Conservation (phyloP, 2,329 filamentous ascomycete species). For the Fusarium ambrosium region DNA sequence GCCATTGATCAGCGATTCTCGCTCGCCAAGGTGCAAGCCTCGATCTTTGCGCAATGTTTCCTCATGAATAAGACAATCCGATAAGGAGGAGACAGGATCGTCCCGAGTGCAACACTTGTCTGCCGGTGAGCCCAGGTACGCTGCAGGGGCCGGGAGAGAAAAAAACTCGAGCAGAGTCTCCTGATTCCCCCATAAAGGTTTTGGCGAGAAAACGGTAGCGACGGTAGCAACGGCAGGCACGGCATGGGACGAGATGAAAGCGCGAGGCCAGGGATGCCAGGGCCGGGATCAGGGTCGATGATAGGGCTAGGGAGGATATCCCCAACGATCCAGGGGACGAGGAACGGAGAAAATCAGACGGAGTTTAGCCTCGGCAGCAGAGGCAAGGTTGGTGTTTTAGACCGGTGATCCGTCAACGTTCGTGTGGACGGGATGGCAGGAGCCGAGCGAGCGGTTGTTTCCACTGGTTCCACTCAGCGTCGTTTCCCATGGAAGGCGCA, state of each 20-base stretch:
- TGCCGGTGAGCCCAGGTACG: neutral
- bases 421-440: slow-evolving; percentile 8
- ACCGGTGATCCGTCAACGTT: slow-evolving; percentile 24
- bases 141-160: slow-evolving; percentile 5
- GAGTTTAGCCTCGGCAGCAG: slow-evolving; percentile 13
- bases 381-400: slow-evolving; percentile 21
- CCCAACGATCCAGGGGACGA: slow-evolving; percentile 1
- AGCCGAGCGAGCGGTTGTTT: slow-evolving; percentile 28
- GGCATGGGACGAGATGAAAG: slow-evolving; percentile 21
- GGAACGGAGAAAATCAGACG: slow-evolving; percentile 8
- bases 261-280: neutral
- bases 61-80: slow-evolving; percentile 1
- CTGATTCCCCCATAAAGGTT: slow-evolving; percentile 15
- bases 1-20: neutral
- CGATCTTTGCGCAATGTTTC: slow-evolving; percentile 6
- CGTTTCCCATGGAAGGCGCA: slow-evolving; percentile 7
- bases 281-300: slow-evolving; percentile 31
- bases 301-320: slow-evolving; percentile 21
- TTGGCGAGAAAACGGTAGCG: slow-evolving; percentile 26
- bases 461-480: slow-evolving; percentile 22
- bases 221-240: slow-evolving; percentile 29
- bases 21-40: neutral
- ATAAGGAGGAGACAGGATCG: slow-evolving; percentile 8
- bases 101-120: slow-evolving; percentile 11
- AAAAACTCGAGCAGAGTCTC: slow-evolving; percentile 17